Percentiles rank a stretch among this genome's conserved stretches.
Conservation (phyloP, 2,329 filamentous ascomycete genomes). For the Periconia macrospinosa region DNA sequence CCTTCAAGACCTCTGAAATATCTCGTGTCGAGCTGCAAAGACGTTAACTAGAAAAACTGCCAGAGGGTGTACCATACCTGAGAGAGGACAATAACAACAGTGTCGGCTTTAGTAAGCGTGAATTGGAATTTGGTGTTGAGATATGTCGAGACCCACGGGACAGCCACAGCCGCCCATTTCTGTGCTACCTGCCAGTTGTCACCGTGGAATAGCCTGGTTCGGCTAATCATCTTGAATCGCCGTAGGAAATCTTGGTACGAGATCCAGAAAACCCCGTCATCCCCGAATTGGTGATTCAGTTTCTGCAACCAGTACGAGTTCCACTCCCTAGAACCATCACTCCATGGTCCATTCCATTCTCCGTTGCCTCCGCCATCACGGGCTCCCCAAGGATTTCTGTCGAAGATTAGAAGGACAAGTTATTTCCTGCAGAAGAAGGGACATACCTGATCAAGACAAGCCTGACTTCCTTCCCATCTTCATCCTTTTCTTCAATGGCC, state of each 20-base stretch:
- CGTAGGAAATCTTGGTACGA: constrained; percentile 60
- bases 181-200: constrained; percentile 65
- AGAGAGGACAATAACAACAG: constrained; percentile 60
- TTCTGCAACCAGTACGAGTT: constrained; percentile 75
- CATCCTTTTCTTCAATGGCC: constrained; percentile 56
- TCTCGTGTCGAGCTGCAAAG: constrained; percentile 58
- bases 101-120: constrained; percentile 54
- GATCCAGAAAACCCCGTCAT: constrained; percentile 70
- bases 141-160: constrained; percentile 63
- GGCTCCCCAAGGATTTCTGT: constrained; percentile 77
- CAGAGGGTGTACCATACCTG: constrained; percentile 54
- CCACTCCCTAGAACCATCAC: constrained; percentile 82
- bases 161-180: constrained; percentile 61
- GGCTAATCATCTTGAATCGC: constrained; percentile 60
- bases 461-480: constrained; percentile 43
- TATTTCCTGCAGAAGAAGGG: too few relatives aligned
- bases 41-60: constrained; percentile 26
- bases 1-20: constrained; percentile 62
- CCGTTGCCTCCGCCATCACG: too few relatives aligned
- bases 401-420: too few relatives aligned
- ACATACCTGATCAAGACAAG: constrained; percentile 59
- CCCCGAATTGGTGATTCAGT: constrained; percentile 71
- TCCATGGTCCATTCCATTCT: constrained; percentile 81
- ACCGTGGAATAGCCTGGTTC: constrained; percentile 60
- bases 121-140: constrained; percentile 63